Conservation (phyloP, 2,329 filamentous ascomycete genomes). For the Aulographum hederae region DNA sequence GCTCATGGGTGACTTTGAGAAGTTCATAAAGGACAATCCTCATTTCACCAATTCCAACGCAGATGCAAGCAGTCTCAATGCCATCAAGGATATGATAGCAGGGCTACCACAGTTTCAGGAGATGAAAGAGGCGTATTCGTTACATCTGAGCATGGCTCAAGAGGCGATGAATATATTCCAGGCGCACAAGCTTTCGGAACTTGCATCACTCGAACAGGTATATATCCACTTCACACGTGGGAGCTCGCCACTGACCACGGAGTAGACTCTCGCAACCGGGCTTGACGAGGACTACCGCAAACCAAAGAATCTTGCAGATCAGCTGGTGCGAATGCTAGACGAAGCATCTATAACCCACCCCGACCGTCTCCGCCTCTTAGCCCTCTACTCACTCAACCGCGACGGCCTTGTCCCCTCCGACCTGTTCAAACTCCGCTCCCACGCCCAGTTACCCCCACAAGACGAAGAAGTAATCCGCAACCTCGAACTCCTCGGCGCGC, state of each 20-base stretch:
- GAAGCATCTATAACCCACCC: slow-evolving; percentile 53
- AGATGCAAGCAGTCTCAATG: slow-evolving; percentile 47
- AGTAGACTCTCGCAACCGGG: slow-evolving; percentile 62
- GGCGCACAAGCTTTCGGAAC: slow-evolving; percentile 63
- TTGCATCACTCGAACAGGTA: slow-evolving; percentile 73
- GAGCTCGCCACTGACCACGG: neutral
- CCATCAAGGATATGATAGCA: slow-evolving; percentile 93
- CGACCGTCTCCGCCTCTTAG: slow-evolving; percentile 70
- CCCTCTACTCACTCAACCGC: slow-evolving; percentile 71
- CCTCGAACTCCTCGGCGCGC: slow-evolving; percentile 65
- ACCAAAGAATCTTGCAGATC: slow-evolving; percentile 73
- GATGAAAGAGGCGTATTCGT: slow-evolving; percentile 84
- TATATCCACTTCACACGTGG: neutral
- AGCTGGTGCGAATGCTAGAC: slow-evolving; percentile 74
- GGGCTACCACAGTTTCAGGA: slow-evolving; percentile 88
- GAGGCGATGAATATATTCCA: slow-evolving; percentile 94
- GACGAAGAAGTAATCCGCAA: slow-evolving; percentile 60
- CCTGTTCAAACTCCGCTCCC: slow-evolving; percentile 64
- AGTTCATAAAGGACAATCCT: slow-evolving; percentile 77
- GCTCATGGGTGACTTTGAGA: slow-evolving; percentile 80
- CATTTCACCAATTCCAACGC: slow-evolving; percentile 68
- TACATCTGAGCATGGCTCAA: slow-evolving; percentile 92
- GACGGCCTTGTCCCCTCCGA: slow-evolving; percentile 75
- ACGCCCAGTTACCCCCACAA: slow-evolving; percentile 58
- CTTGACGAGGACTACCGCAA: slow-evolving; percentile 85